These are phyloP conservation scores for Eucalyptus erythrocorys DNA, from an alignment of 345 rosid species.

Conservation along the genomic window DNA sequence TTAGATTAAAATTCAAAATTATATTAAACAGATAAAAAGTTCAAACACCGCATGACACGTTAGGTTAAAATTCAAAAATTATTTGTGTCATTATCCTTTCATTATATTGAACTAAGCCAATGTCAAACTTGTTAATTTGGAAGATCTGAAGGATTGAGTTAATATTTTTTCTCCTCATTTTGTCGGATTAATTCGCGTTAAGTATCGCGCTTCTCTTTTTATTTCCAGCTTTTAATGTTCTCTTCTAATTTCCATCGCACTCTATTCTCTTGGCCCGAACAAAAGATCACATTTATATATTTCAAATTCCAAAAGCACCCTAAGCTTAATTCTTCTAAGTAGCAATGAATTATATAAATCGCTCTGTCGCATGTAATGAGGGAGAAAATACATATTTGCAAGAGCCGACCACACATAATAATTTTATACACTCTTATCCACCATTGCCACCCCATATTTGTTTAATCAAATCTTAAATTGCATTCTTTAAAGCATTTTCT, in stretches of 20 bases:
- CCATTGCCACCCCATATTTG: neutral
- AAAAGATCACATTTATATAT: neutral
- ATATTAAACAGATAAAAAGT: too few species aligned
- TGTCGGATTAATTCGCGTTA: accelerated
- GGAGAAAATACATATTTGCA: neutral
- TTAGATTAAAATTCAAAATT: accelerated
- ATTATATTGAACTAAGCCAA: neutral
- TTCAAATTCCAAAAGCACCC: neutral
- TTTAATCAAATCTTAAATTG: neutral
- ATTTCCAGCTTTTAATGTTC: neutral
- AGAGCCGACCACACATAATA: neutral
- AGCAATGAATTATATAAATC: neutral
- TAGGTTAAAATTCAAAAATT: too few species aligned
- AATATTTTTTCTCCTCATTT: neutral
- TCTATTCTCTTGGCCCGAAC: neutral
- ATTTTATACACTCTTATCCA: neutral
- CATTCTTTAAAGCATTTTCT: neutral
- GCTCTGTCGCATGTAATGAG: neutral
- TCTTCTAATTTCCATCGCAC: neutral
- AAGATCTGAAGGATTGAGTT: accelerated
- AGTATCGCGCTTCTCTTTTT: neutral
- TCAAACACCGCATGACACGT: accelerated
- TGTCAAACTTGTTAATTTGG: too few species aligned
- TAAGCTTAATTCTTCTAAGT: neutral
- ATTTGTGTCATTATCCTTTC: neutral